These are phyloP conservation scores for Botryotinia calthae DNA, from an alignment of 2,329 filamentous ascomycete species.

Conservation along the genomic window DNA sequence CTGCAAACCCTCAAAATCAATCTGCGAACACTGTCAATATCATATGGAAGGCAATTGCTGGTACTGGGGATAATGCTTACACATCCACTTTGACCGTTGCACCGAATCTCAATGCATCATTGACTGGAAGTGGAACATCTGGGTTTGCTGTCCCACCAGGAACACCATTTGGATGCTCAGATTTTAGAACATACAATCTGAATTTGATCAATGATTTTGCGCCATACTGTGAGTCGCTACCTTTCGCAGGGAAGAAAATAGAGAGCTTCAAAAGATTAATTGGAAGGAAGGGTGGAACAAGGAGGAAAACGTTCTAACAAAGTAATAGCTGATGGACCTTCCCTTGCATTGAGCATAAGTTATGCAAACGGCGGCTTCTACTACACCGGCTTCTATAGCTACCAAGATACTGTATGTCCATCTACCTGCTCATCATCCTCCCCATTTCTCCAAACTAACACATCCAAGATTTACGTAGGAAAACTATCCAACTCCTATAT, in stretches of 20 bases:
- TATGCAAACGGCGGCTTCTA: conserved; percentile 67
- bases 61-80: conserved; percentile 56
- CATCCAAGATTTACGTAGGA: conserved; percentile 55
- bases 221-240: conserved; percentile 37
- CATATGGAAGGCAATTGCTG: conserved; percentile 56
- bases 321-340: conserved; percentile 46
- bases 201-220: conserved; percentile 61
- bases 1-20: conserved; percentile 29
- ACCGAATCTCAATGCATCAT: conserved; percentile 59
- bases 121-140: conserved; percentile 60
- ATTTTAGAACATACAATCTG: conserved; percentile 66
- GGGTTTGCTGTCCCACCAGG: conserved; percentile 58
- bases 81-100: conserved; percentile 61
- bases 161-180: conserved; percentile 60
- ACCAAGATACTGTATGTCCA: conserved; percentile 59
- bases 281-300: background rate
- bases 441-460: conserved; percentile 3
- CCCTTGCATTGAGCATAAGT: conserved; percentile 58
- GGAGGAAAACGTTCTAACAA: background rate
- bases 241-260: background rate
- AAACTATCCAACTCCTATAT: conserved; percentile 67
- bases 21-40: conserved; percentile 51
- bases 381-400: conserved; percentile 63
- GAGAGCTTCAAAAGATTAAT: too few species aligned
- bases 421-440: background rate